Evolutionary conservation across 495 filamentous ascomycete genomes (phyloP), one percentile per base, ranked within the genome.

Genomic region (Podospora pseudopauciseta): DNA sequence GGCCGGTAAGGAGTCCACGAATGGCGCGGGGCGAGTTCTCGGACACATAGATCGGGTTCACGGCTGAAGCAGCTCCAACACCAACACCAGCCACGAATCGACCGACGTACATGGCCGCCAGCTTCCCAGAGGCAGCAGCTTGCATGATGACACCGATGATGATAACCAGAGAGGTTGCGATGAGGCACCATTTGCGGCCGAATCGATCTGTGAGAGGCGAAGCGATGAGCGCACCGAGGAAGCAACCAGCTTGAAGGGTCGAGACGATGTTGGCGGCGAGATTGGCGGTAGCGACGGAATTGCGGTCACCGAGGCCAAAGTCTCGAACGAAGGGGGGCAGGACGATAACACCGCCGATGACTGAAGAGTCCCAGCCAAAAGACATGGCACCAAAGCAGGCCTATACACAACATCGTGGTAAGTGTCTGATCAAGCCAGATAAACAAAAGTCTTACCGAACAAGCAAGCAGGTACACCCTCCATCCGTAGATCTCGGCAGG

Each of bases 401-500:
- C 85, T 86, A 18, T 4, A 16, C 15, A 13, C 2, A 26, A 44
- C 32, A 32, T 27, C n/a, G 34, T 63, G 15, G 62, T 72, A 23
- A 62, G 67, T 54, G 68, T 26, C 11, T 20, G n/a, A 26, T 4
- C 16, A 64, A 54, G 67, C 56, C 72, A 39, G 34, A 58, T 32
- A 27, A 9, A n/a, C 9, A 49, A 49, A 13, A 49, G 39, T 78
- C 85, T 74, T 67, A 90, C 88, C 60, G 89, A 90, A 67, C 85
- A 89, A 23, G 90, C 88, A 34, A 92, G 78, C 44, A 86, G 76
- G 70, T 88, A 92, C 20, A 90, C 88, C 66, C 90, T 86, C 90
- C 90, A 92, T 69, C 89, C 89, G 71, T 93, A 93, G 73, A 93
- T 91, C 80, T 93, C 88, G 65, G 83, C 83, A 13, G 91, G 90